Evolutionary conservation across 768 basidiomycete genomes (phyloP).

Genomic region (Gymnopilus dilepis): DNA sequence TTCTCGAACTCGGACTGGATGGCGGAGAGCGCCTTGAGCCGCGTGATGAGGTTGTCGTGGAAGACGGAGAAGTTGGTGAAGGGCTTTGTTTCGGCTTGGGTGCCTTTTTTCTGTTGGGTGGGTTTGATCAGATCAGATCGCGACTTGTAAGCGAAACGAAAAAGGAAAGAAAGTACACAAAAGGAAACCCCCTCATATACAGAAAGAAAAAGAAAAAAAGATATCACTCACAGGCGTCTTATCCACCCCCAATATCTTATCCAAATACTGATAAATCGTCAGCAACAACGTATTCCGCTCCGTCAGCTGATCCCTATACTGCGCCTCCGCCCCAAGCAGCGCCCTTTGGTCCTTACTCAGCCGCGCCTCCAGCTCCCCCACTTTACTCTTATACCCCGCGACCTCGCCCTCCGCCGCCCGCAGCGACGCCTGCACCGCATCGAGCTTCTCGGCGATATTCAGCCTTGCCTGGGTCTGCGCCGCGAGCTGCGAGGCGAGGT

Average conservation of each 20-base stretch:
- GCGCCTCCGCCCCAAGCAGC: constrained; percentile 70
- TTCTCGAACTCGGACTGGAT: constrained; percentile 89
- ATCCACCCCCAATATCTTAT: constrained; percentile 90
- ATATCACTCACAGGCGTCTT: constrained; percentile 71
- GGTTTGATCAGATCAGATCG: too few species aligned
- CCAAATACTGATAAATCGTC: constrained; percentile 94
- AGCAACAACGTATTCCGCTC: constrained; percentile 91
- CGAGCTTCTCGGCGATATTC: constrained; percentile 90
- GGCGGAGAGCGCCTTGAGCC: constrained; percentile 83
- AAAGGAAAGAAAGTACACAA: neutral
- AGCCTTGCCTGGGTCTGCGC: constrained; percentile 87
- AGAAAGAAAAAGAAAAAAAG: neutral
- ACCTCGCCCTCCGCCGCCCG: constrained; percentile 75
- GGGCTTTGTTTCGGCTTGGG: constrained; percentile 84
- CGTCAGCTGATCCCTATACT: constrained; percentile 90
- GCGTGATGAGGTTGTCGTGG: constrained; percentile 90
- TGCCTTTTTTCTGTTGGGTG: constrained; percentile 65
- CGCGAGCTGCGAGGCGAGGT: constrained; percentile 78
- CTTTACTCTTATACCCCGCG: constrained; percentile 58
- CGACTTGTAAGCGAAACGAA: too few species aligned
- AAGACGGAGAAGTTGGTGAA: constrained; percentile 94
- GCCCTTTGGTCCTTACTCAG: constrained; percentile 83
- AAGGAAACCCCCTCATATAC: neutral
- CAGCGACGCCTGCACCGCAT: constrained; percentile 62
- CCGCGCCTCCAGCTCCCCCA: constrained; percentile 78